Evolutionary conservation across 768 basidiomycete species (phyloP).

Genomic region (Termitomyces sp.): DNA sequence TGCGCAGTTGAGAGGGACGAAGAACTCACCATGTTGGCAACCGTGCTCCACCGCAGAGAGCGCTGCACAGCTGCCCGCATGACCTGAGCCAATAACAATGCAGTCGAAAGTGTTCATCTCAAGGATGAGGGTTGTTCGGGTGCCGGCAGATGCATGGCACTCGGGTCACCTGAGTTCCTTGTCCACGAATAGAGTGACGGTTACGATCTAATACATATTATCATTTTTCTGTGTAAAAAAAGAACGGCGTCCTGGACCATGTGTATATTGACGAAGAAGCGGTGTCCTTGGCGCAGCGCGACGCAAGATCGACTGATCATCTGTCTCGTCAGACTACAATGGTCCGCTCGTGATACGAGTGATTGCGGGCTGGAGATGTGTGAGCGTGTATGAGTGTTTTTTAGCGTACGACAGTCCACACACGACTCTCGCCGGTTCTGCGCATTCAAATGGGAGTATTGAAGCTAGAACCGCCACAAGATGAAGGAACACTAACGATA

Average conservation of each 20-base stretch:
- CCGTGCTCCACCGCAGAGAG: slow-evolving; percentile 54
- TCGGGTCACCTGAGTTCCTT: slow-evolving; percentile 7
- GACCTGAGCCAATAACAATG: slow-evolving; percentile 59
- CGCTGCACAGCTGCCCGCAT: slow-evolving; percentile 64
- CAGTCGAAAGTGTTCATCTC: slow-evolving; percentile 36
- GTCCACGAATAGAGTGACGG: background rate
- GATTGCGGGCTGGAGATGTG: no score
- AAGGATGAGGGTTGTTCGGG: slow-evolving; percentile 2
- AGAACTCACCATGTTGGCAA: slow-evolving; percentile 37
- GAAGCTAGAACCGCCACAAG: no score
- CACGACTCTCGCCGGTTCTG: no score
- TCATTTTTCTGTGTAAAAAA: background rate
- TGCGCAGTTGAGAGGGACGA: background rate
- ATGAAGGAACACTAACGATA: no score
- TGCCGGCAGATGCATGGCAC: background rate
- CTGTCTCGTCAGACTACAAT: background rate
- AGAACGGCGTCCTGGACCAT: background rate
- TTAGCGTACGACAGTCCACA: no score
- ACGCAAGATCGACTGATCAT: background rate
- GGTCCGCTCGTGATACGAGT: background rate
- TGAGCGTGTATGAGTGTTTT: no score
- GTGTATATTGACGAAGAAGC: background rate
- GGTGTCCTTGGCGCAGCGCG: background rate
- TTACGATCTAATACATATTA: background rate
- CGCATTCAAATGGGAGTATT: no score